Conservation (phyloP, 2,329 filamentous ascomycete species). For the Stachybotrys chartarum region DNA sequence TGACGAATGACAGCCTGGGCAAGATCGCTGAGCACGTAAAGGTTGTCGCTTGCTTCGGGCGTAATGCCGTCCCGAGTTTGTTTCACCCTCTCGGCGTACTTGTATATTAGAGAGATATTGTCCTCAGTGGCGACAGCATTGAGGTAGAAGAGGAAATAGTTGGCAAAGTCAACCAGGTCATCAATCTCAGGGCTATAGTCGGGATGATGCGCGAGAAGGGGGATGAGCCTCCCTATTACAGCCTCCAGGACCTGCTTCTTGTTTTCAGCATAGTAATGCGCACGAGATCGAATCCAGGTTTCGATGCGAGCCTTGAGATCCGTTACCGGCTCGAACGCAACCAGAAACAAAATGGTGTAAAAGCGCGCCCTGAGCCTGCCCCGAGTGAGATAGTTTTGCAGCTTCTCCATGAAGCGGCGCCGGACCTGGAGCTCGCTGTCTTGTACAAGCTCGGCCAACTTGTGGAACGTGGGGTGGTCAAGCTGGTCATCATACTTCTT, state of each 20-base stretch:
- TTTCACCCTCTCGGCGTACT: constrained; percentile 89
- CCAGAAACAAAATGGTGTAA: constrained; percentile 83
- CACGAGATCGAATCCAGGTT: constrained; percentile 84
- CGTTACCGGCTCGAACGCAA: constrained; percentile 80
- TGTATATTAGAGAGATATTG: constrained; percentile 83
- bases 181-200: constrained; percentile 66
- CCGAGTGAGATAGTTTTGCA: constrained; percentile 84
- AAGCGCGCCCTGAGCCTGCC: constrained; percentile 66
- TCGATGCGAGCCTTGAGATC: constrained; percentile 67
- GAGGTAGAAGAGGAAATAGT: constrained; percentile 87
- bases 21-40: constrained; percentile 85
- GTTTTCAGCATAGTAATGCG: constrained; percentile 53
- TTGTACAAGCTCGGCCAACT: constrained; percentile 73
- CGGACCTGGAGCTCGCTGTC: constrained; percentile 70
- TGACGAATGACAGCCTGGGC: constrained; percentile 74
- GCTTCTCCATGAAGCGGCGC: constrained; percentile 68
- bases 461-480: constrained; percentile 68
- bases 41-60: constrained; percentile 58
- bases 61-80: constrained; percentile 76
- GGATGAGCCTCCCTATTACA: constrained; percentile 74
- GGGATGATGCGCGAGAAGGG: constrained; percentile 86
- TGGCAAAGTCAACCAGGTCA: constrained; percentile 73
- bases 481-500: constrained; percentile 72
- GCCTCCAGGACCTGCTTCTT: constrained; percentile 67
- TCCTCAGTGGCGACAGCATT: constrained; percentile 74